A percentile compares a stretch with the other conserved stretches of the same genome.
phyloP scores from a whole-genome alignment of 305 asterid genomes.

The Solanum chacoense region DNA sequence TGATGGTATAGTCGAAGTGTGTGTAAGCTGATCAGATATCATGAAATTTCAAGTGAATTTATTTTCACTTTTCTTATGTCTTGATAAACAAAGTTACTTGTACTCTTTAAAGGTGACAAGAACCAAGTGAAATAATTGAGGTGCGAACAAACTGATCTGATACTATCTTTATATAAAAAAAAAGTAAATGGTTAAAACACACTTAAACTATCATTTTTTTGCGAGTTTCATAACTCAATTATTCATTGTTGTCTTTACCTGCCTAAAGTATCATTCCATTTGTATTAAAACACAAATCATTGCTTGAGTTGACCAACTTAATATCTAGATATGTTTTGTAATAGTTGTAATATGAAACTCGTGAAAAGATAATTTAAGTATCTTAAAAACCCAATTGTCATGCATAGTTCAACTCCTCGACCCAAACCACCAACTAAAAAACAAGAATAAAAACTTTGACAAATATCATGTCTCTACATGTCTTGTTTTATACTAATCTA shows the following conservation, averaged over 20 bases:
- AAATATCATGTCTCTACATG: neutral
- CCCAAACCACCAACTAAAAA: neutral
- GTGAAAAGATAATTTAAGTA: neutral
- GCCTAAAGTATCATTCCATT: neutral
- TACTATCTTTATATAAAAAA: neutral
- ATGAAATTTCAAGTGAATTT: neutral
- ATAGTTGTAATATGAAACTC: neutral
- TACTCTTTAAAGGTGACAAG: neutral
- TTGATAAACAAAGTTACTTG: neutral
- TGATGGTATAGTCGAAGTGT: neutral
- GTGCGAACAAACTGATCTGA: neutral
- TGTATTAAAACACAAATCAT: neutral
- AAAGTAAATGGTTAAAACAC: neutral
- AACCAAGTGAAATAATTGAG: neutral
- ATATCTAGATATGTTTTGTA: neutral
- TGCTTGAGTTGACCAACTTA: neutral
- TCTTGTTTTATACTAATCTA: neutral
- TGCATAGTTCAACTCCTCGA: neutral
- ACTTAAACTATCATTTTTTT: neutral
- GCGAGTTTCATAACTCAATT: neutral
- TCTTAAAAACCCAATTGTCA: neutral
- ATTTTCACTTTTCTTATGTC: neutral
- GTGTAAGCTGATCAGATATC: neutral
- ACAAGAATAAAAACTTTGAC: neutral
- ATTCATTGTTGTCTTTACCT: neutral